phyloP scores from a whole-genome alignment of 2,329 filamentous ascomycete species.

The Elsinoe australis region DNA sequence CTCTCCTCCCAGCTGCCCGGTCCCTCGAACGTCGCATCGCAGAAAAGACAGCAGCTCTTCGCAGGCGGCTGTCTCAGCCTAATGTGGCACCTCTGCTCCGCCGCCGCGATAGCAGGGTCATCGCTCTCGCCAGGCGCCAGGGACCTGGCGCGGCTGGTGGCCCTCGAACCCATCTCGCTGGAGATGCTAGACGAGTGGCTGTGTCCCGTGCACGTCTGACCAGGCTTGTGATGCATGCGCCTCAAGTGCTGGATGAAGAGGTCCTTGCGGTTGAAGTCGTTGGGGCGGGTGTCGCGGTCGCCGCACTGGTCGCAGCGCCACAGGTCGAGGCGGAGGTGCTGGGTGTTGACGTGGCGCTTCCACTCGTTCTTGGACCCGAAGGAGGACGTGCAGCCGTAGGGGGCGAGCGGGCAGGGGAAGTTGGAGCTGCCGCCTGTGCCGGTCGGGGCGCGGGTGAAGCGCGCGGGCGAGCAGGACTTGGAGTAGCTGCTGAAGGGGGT shows the following conservation, averaged over 20 bases:
- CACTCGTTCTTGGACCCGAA: slow-evolving; percentile 88
- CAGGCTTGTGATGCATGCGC: slow-evolving; percentile 71
- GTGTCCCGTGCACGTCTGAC: slow-evolving; percentile 17
- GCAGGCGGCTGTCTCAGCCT: slow-evolving; percentile 56
- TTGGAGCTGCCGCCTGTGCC: slow-evolving; percentile 36
- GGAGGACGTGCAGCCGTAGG: slow-evolving; percentile 63
- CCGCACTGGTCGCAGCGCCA: slow-evolving; percentile 67
- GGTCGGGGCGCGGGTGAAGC: slow-evolving; percentile 27
- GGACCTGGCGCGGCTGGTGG: slow-evolving; percentile 13
- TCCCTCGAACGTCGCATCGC: slow-evolving; percentile 56
- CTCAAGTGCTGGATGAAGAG: slow-evolving; percentile 82
- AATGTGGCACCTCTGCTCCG: slow-evolving; percentile 52
- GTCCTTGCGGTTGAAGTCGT: slow-evolving; percentile 85
- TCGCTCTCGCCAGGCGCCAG: slow-evolving; percentile 19
- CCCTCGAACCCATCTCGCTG: no score
- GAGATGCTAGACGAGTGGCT: slow-evolving; percentile 28
- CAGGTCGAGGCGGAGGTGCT: slow-evolving; percentile 67
- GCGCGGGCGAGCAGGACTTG: slow-evolving; percentile 41
- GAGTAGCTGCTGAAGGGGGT: slow-evolving; percentile 40
- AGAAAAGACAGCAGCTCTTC: slow-evolving; percentile 58
- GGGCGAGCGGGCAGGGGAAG: slow-evolving; percentile 70
- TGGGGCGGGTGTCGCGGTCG: slow-evolving; percentile 31
- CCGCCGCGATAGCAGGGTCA: slow-evolving; percentile 37
- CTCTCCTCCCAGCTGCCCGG: slow-evolving; percentile 64
- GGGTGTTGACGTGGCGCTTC: slow-evolving; percentile 78